A percentile compares a stretch with the other conserved stretches of the same genome.
These are phyloP conservation scores for Arachnopeziza araneosa DNA, from an alignment of 2,329 filamentous ascomycete genomes.

Conservation along the genomic window DNA sequence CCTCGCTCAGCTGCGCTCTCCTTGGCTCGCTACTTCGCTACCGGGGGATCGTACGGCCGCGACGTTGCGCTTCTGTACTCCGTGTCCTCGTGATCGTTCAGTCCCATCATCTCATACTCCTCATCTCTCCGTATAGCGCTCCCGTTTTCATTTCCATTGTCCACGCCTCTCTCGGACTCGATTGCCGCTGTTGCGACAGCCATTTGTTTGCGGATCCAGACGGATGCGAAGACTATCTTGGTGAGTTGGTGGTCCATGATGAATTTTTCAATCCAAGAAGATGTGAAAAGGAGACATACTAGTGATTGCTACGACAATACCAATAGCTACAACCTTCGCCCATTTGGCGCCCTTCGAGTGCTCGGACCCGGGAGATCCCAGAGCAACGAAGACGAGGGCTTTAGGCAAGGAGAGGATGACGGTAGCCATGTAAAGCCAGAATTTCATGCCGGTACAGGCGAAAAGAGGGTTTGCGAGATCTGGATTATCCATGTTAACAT, in stretches of 20 bases:
- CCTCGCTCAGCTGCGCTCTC: no score
- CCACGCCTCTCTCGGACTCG: constrained; percentile 6
- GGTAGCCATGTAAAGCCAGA: constrained; percentile 16
- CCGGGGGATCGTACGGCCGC: neutral
- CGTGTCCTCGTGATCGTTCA: neutral
- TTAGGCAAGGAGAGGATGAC: constrained; percentile 15
- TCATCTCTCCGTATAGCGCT: constrained; percentile 1
- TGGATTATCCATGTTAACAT: constrained; percentile 1
- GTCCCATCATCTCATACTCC: constrained; percentile 7
- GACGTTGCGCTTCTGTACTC: neutral
- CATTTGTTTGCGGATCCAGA: constrained; percentile 15
- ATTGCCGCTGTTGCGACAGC: constrained; percentile 7
- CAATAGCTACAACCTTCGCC: constrained; percentile 12
- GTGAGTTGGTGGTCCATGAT: neutral
- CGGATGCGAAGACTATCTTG: constrained; percentile 7
- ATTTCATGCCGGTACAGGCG: constrained; percentile 15
- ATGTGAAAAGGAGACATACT: neutral
- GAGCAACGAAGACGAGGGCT: constrained; percentile 13
- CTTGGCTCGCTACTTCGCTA: neutral
- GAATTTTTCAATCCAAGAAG: no score
- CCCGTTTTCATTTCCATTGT: no score
- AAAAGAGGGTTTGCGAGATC: constrained; percentile 18
- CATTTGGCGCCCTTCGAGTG: constrained; percentile 12
- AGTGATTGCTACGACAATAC: constrained; percentile 8
- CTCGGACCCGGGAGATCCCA: constrained; percentile 10